These are phyloP conservation scores for Microsporum canis DNA, from an alignment of 2,329 filamentous ascomycete species.

Conservation along the genomic window DNA sequence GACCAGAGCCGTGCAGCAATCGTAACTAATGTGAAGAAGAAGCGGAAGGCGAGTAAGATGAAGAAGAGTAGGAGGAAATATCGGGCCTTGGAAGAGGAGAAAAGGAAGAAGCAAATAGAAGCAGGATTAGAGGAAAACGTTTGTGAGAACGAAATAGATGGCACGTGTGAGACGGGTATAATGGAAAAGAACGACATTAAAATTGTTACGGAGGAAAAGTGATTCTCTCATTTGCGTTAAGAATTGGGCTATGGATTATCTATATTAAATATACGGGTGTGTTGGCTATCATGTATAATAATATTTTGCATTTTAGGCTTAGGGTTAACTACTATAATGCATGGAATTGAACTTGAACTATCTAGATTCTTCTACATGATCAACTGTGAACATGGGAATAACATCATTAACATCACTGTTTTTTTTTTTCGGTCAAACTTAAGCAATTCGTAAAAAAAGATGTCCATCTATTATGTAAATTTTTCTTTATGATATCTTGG, in stretches of 20 bases:
- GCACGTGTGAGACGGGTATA: background rate
- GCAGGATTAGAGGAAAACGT: slow-evolving; percentile 10
- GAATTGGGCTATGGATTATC: background rate
- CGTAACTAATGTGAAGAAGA: slow-evolving; percentile 73
- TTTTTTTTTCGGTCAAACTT: background rate
- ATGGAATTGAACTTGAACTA: background rate
- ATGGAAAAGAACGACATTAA: background rate
- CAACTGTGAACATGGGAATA: background rate
- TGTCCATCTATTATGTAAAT: background rate
- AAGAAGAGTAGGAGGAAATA: slow-evolving; percentile 39
- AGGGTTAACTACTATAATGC: too few species aligned
- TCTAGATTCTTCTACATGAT: background rate
- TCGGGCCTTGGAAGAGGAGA: slow-evolving; percentile 26
- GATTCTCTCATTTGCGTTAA: background rate
- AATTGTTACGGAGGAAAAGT: background rate
- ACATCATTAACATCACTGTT: background rate
- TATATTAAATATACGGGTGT: too few species aligned
- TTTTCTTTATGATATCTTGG: background rate
- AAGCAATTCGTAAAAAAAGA: background rate
- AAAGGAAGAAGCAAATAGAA: slow-evolving; percentile 12
- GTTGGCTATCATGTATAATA: background rate
- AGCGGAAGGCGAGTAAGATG: slow-evolving; percentile 34
- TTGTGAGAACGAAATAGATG: slow-evolving; percentile 5
- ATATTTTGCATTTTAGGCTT: background rate
- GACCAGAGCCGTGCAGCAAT: slow-evolving; percentile 64